Percentiles rank a stretch among this genome's conserved stretches.
These are phyloP conservation scores for Saturnispora serradocipensis DNA, from an alignment of 805 yeast genomes.

Conservation along the genomic window DNA sequence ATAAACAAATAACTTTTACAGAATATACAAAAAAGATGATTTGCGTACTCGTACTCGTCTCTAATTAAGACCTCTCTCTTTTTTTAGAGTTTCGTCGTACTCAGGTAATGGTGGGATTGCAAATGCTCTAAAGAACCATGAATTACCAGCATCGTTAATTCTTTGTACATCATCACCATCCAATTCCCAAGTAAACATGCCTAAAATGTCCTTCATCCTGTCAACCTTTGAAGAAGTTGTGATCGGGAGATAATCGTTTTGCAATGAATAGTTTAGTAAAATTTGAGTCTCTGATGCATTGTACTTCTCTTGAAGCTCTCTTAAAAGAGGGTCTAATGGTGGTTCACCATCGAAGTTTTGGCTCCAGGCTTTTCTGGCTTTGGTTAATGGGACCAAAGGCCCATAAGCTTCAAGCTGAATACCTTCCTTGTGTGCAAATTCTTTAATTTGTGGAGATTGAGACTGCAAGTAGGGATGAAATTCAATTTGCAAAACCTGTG, in stretches of 20 bases:
- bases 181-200: constrained; percentile 28
- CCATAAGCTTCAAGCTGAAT: constrained; percentile 38
- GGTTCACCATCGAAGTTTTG: constrained; percentile 10
- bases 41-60: no score
- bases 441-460: constrained; percentile 44
- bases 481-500: constrained; percentile 57
- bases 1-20: neutral
- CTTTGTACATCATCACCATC: constrained; percentile 23
- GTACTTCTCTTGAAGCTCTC: constrained; percentile 28
- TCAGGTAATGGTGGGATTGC: constrained; percentile 14
- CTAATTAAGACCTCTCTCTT: constrained; percentile 10
- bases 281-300: constrained; percentile 32
- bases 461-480: constrained; percentile 54
- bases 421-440: constrained; percentile 27
- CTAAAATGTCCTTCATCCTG: constrained; percentile 32
- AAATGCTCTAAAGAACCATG: constrained; percentile 19
- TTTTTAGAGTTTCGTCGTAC: constrained; percentile 15
- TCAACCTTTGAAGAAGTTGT: constrained; percentile 36
- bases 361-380: constrained; percentile 16
- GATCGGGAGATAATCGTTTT: constrained; percentile 35
- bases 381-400: constrained; percentile 36
- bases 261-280: constrained; percentile 37
- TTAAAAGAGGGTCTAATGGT: constrained; percentile 27
- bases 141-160: constrained; percentile 22
- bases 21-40: no score